These are phyloP conservation scores for Globisporangium alternatum DNA, from an alignment of 352 stramenopile species.

Conservation along the genomic window DNA sequence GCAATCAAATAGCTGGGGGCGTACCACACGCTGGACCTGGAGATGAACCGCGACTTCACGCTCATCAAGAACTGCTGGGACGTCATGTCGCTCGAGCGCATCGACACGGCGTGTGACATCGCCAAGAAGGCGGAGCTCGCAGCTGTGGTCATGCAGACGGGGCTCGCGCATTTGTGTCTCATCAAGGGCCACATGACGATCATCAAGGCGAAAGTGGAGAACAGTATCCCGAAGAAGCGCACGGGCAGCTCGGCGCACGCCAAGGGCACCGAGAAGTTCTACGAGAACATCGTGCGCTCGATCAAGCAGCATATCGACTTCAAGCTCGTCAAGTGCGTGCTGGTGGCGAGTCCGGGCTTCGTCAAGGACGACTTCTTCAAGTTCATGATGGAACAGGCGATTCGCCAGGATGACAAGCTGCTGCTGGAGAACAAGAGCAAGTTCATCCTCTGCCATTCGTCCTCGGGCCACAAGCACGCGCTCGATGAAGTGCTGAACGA, in stretches of 20 bases:
- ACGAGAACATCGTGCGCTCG: conserved; percentile 95
- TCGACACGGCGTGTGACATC: conserved; percentile 94
- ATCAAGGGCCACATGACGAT: conserved; percentile 97
- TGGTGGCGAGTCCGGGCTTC: conserved; percentile 95
- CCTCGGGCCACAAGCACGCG: conserved; percentile 96
- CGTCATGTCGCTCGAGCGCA: conserved; percentile 95
- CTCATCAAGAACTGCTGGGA: conserved; percentile 97
- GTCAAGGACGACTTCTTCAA: conserved; percentile 98
- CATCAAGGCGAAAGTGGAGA: conserved; percentile 94
- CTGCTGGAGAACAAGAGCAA: conserved; percentile 96
- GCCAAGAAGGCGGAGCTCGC: conserved; percentile 94
- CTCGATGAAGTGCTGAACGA: conserved; percentile 97
- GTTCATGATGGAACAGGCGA: conserved; percentile 90
- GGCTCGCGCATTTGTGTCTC: conserved; percentile 96
- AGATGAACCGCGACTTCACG: conserved; percentile 96
- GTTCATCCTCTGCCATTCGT: conserved; percentile 95
- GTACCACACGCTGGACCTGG: conserved; percentile 97
- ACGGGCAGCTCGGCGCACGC: conserved; percentile 91
- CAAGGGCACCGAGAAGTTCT: conserved; percentile 96
- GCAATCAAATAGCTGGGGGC: conserved; percentile 81
- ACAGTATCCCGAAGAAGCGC: conserved; percentile 96
- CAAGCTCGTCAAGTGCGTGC: conserved; percentile 94
- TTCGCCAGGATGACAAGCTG: conserved; percentile 92
- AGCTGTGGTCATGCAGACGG: conserved; percentile 95
- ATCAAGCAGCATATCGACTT: conserved; percentile 97